Evolutionary conservation across 1,139 yeast species (phyloP).

Genomic region (Yamadazyma atmosphaerica): DNA sequence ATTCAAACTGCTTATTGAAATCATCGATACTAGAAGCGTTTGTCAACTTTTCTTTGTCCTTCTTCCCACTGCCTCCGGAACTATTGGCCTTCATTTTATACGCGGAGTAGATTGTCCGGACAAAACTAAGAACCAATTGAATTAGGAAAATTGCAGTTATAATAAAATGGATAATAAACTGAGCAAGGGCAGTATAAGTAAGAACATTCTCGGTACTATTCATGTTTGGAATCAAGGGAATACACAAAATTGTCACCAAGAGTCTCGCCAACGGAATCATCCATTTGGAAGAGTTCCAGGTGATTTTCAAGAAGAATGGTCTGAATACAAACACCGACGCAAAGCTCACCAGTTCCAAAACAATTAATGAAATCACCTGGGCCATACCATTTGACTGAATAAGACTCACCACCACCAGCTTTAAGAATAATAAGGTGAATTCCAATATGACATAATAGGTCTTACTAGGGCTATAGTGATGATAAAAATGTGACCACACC

Average conservation of each 20-base stretch:
- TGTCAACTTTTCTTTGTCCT: slow-evolving; percentile 7
- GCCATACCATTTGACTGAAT: slow-evolving; percentile 43
- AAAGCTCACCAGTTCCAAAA: slow-evolving; percentile 35
- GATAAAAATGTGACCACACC: slow-evolving; percentile 48
- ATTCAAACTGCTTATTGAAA: slow-evolving; percentile 32
- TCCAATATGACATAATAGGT: slow-evolving; percentile 41
- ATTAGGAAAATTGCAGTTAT: slow-evolving; percentile 37
- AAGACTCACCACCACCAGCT: slow-evolving; percentile 43
- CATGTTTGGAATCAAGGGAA: slow-evolving; percentile 39
- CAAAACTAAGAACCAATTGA: slow-evolving; percentile 33
- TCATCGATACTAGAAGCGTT: slow-evolving; percentile 22
- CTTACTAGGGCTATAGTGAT: slow-evolving; percentile 43
- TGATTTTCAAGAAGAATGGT: slow-evolving; percentile 42
- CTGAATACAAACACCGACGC: slow-evolving; percentile 28
- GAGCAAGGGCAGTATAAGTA: slow-evolving; percentile 43
- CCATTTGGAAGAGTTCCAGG: slow-evolving; percentile 41
- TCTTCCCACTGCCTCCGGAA: neutral
- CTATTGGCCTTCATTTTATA: slow-evolving; percentile 4
- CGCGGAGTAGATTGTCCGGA: slow-evolving; percentile 27
- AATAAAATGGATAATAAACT: slow-evolving; percentile 38
- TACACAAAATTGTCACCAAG: slow-evolving; percentile 37
- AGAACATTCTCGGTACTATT: slow-evolving; percentile 32
- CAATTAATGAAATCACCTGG: slow-evolving; percentile 43
- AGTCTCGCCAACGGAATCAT: slow-evolving; percentile 39
- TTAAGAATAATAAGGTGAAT: slow-evolving; percentile 26